Conservation (phyloP, 257 asterid species). For the Buddleja alternifolia region DNA sequence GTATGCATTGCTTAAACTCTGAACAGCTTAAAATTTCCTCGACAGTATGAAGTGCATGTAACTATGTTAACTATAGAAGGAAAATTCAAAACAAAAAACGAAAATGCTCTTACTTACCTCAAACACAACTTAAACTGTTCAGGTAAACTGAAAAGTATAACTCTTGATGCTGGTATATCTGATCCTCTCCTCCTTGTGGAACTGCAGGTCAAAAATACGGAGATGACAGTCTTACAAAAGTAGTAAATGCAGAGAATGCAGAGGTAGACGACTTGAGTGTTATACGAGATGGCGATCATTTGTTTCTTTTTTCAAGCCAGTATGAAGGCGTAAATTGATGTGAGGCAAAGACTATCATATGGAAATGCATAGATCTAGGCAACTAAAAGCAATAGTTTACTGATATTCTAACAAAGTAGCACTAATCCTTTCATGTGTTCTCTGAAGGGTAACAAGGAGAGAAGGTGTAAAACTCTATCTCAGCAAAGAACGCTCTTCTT, state of each 20-base stretch:
- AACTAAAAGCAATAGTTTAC: constrained; percentile 12
- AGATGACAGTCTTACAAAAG: constrained; percentile 37
- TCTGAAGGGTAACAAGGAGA: too few relatives aligned
- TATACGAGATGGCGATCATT: constrained; percentile 83
- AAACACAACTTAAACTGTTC: too few relatives aligned
- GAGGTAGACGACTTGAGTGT: constrained; percentile 75
- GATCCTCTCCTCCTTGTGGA: constrained; percentile 19
- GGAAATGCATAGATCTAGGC: constrained; percentile 18
- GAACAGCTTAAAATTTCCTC: background rate
- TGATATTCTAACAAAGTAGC: constrained; percentile 9
- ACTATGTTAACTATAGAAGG: background rate
- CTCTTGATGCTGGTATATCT: too few relatives aligned
- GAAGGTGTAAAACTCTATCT: too few relatives aligned
- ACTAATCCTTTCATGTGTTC: too few relatives aligned
- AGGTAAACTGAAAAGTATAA: too few relatives aligned
- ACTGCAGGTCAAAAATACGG: constrained; percentile 73
- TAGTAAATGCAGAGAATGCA: constrained; percentile 62
- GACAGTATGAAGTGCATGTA: background rate
- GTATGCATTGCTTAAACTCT: constrained; percentile 34
- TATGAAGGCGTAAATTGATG: constrained; percentile 17
- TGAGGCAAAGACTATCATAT: background rate
- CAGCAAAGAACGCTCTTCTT: too few relatives aligned
- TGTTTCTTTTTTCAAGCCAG: constrained; percentile 46
- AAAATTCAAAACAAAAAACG: background rate
- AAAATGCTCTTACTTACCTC: background rate